Percentiles rank a stretch among this genome's conserved stretches.
Evolutionary conservation across 768 basidiomycete species (phyloP).

Genomic region (Flagelloscypha sp.): DNA sequence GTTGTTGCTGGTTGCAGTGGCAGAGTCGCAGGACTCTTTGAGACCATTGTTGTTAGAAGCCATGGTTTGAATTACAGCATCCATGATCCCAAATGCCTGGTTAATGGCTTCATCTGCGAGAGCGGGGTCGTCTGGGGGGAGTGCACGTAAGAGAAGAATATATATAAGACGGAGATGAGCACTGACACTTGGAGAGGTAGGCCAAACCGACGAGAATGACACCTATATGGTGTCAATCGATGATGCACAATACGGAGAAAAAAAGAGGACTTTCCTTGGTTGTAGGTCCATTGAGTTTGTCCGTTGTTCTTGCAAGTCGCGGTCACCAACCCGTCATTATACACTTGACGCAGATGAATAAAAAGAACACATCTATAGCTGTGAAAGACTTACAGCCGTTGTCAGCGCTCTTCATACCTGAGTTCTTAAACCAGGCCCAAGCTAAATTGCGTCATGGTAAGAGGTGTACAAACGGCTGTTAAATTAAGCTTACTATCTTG

Average conservation of each 20-base stretch:
- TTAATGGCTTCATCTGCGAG: constrained; percentile 9
- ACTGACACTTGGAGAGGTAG: constrained; percentile 13
- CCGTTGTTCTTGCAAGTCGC: constrained; percentile 11
- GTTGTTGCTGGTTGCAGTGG: constrained; percentile 2
- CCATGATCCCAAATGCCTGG: constrained; percentile 11
- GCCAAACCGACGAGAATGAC: constrained; percentile 11
- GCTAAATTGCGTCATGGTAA: constrained; percentile 3
- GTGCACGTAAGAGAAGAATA: no score
- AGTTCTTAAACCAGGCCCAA: constrained; percentile 12
- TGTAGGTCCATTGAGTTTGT: constrained; percentile 14
- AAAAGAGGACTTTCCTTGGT: constrained; percentile 3
- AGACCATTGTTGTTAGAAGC: constrained; percentile 11
- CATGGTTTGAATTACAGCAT: constrained; percentile 9
- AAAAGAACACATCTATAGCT: not conserved
- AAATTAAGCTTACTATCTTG: constrained; percentile 10
- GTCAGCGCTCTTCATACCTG: constrained; percentile 10
- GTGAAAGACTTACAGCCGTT: constrained; percentile 10
- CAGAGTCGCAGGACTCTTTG: constrained; percentile 10
- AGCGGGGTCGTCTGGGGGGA: constrained; percentile 4
- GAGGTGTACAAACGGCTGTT: no score
- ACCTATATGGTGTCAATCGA: constrained; percentile 13
- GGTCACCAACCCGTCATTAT: constrained; percentile 11
- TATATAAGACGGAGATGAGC: no score
- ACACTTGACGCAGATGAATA: constrained; percentile 5
- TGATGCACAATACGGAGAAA: not conserved